Evolutionary conservation across 2,329 filamentous ascomycete genomes (phyloP), one percentile per base, ranked within the genome.

Genomic region (Reticulascus tulasneorum): DNA sequence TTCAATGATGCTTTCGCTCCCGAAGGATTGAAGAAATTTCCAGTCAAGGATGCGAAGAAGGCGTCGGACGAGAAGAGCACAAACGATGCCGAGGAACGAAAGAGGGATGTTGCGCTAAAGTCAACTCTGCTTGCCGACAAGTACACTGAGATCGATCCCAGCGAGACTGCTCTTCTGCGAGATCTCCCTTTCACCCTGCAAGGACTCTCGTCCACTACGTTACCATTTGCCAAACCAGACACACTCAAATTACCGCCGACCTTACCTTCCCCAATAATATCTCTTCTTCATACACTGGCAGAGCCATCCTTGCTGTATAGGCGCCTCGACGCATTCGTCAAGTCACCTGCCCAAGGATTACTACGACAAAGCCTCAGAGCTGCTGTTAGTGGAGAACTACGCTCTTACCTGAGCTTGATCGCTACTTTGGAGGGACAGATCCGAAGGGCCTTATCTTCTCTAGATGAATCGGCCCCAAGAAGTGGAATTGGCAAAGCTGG

Each of bases 361-460:
- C 75, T 98, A 6, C 86, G 83, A 8, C 93, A 98, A 62, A 97
- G 91, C 60, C 70, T 98, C 38, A 79, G 90, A 17, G 88, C 91
- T 19, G 91, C 93, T 19, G 82, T 98, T 42, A 79, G 82, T 29
- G 75, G 78, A 29, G 91, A 98, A 60, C 70, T 98, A 24, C 81
- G 89, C 29, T 88, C 89, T 5, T 98, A 98, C 54, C 69, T 98
- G 18, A 85, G 86, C 25, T 70, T 98, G 11, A 87, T 98, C 23
- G 91, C 93, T 12, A 94, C 90, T 0, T 65, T 98, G 7, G 93
- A 98, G 63, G 86, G 82, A 9, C 91, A 98, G 58, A 95, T 97
- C 36, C 78, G 91, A 40, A 75, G 86, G 44, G 89, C 90, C 1
- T 65, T 97, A 31, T 74, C 82, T 6, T 78, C 83, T 7, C 66